phyloP scores from a whole-genome alignment of 2,329 filamentous ascomycete species.

The Juglanconis sp. region DNA sequence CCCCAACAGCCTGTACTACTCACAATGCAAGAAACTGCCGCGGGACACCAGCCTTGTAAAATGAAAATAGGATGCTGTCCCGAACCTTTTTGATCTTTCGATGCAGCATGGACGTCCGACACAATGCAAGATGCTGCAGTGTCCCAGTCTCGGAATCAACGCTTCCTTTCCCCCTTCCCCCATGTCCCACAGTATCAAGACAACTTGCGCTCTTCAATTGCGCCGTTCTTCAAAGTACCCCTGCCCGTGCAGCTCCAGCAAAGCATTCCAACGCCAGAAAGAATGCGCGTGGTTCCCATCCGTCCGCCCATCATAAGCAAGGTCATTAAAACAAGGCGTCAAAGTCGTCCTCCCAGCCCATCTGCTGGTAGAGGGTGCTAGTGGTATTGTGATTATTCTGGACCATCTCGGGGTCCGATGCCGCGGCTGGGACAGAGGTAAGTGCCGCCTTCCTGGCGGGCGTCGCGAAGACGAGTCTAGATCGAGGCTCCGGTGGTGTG shows the following conservation, averaged over 20 bases:
- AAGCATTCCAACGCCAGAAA: neutral
- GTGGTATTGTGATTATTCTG: neutral
- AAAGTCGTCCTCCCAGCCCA: conserved; percentile 57
- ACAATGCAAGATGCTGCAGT: too few relatives aligned
- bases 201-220: too few relatives aligned
- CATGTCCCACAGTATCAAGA: too few relatives aligned
- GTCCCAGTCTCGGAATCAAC: too few relatives aligned
- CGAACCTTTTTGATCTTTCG: too few relatives aligned
- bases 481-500: conserved; percentile 14
- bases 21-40: too few relatives aligned
- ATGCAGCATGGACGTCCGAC: too few relatives aligned
- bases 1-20: neutral
- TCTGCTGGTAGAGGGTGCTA: conserved; percentile 44
- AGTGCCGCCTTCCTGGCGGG: conserved; percentile 10
- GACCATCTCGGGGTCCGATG: neutral
- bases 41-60: too few relatives aligned
- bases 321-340: conserved; percentile 36
- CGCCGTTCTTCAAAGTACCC: too few relatives aligned
- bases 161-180: too few relatives aligned
- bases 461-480: conserved; percentile 10
- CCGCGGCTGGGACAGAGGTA: neutral
- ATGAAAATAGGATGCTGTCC: too few relatives aligned
- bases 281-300: too few relatives aligned
- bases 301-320: conserved; percentile 25
- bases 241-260: neutral